phyloP scores from a whole-genome alignment of 164 flowering plant species.

The Vitis labrusca region DNA sequence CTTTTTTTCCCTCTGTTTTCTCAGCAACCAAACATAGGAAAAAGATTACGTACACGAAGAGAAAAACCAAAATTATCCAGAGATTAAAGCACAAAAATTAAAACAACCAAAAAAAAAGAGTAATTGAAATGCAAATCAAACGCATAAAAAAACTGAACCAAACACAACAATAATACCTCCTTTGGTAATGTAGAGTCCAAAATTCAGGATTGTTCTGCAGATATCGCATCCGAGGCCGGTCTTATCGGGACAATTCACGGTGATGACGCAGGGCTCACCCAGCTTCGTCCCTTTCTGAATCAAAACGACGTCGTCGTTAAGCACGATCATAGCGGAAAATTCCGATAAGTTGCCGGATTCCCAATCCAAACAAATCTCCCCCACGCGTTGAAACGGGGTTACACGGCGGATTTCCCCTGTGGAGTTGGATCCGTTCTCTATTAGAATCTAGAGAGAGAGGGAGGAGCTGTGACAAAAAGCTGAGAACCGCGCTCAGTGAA shows the following conservation, averaged over 20 bases:
- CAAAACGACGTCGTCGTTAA: conserved; percentile 64
- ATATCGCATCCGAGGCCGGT: conserved; percentile 83
- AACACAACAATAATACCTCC: conserved; percentile 50
- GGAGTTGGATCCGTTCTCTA: no score
- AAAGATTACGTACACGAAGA: no score
- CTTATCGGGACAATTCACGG: conserved; percentile 83
- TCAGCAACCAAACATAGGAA: no score
- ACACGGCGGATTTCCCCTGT: no score
- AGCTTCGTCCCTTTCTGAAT: conserved; percentile 48
- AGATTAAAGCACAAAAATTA: no score
- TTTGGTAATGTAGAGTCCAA: conserved; percentile 66
- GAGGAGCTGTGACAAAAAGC: no score
- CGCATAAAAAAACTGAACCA: neutral
- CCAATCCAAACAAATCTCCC: neutral
- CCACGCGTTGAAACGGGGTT: no score
- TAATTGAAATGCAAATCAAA: neutral
- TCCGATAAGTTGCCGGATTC: neutral
- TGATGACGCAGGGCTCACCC: conserved; percentile 65
- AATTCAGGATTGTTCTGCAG: conserved; percentile 70
- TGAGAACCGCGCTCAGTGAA: no score
- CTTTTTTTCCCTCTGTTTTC: no score
- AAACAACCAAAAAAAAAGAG: no score
- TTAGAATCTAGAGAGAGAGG: no score
- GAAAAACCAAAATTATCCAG: no score
- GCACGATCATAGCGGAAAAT: conserved; percentile 35